Evolutionary conservation across 2,329 filamentous ascomycete genomes (phyloP), one percentile per base, ranked within the genome.

Genomic region (Dactylonectria estremocensis): DNA sequence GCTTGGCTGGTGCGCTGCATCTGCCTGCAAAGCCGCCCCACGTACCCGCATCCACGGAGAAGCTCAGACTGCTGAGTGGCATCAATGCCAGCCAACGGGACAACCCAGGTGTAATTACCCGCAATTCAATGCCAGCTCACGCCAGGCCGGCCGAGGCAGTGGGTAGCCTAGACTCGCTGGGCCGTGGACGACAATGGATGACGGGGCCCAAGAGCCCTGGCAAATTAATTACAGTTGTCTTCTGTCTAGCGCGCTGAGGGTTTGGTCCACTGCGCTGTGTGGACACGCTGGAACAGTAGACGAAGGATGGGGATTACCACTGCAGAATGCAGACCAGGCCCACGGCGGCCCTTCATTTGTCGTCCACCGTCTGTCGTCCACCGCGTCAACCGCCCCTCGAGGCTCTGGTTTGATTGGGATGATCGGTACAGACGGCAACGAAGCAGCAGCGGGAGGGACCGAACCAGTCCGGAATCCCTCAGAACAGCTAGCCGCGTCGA

Each of bases 171-270:
- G 62, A 65, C 55, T 31, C 49, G 28, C 49, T 52, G 28, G 28
- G 35, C 16, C n/a, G n/a, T n/a, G n/a, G 16, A 33, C 24, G 18
- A 46, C n/a, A 50, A 40, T 20, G 24, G 63, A 74, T 56, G 70
- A n/a, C n/a, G n/a, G n/a, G n/a, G n/a, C n/a, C n/a, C n/a, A n/a
- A n/a, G 72, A 69, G 64, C 64, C 31, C 45, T 67, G 60, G 67
- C 61, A 72, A 69, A 69, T 75, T 74, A 76, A 76, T 66, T 68
- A 72, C 69, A 72, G 72, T 63, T 62, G 61, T 63, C 48, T 69
- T 53, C 37, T 31, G 43, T 53, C 52, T 68, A 68, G 57, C 62
- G 64, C 54, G 20, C 60, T 56, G 45, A 48, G 62, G 56, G 46
- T 31, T 57, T 43, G 54, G 60, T 53, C 56, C 63, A 61, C 54